These are phyloP conservation scores for Datura wrightii DNA, from an alignment of 257 asterid genomes.

Conservation along the genomic window DNA sequence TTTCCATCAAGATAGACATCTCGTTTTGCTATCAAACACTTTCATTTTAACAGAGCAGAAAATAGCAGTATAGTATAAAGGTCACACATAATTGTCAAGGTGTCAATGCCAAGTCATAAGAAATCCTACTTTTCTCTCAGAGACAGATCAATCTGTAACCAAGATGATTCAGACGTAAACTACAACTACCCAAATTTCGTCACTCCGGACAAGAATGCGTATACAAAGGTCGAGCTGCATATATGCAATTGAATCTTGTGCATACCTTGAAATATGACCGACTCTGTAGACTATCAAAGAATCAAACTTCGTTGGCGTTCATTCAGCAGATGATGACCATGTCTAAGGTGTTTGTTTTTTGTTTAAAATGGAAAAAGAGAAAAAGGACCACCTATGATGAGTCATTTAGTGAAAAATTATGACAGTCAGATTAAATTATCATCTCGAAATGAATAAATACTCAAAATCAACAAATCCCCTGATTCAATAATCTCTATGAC, in stretches of 20 bases:
- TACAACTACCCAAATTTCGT: background rate
- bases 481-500: background rate
- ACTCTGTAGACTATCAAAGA: background rate
- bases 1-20: background rate
- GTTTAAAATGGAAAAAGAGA: slow-evolving; percentile 4
- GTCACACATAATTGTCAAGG: background rate
- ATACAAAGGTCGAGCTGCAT: slow-evolving; percentile 4
- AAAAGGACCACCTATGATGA: background rate
- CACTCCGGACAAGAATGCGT: background rate
- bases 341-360: background rate
- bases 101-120: background rate
- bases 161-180: background rate
- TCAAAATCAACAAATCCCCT: background rate
- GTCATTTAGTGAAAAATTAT: background rate
- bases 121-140: background rate
- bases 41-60: background rate
- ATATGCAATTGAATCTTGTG: background rate
- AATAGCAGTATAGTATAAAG: background rate
- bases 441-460: background rate
- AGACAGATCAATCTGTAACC: background rate
- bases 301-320: background rate
- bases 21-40: background rate
- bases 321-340: background rate
- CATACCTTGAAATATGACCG: background rate
- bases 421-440: background rate